These are phyloP conservation scores for Nothomitra cinnamomea DNA, from an alignment of 2,329 filamentous ascomycete genomes.

Conservation along the genomic window DNA sequence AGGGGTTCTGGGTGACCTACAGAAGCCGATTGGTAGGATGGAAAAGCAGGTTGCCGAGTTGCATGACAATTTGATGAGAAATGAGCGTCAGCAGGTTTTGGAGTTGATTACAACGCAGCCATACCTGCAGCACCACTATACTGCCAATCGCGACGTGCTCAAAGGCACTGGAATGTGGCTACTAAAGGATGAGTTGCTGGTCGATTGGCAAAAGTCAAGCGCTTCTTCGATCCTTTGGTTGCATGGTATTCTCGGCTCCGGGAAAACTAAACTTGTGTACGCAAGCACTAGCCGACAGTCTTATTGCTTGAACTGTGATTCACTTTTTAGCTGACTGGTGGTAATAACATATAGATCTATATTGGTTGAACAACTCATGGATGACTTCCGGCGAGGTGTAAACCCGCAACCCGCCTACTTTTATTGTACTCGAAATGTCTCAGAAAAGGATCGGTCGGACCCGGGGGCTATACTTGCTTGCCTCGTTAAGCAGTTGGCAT, in stretches of 20 bases:
- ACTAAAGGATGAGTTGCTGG: slow-evolving; percentile 8
- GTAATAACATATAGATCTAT: no score
- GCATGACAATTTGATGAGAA: background rate
- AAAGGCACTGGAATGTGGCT: slow-evolving; percentile 13
- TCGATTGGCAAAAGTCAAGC: slow-evolving; percentile 11
- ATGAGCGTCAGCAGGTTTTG: no score
- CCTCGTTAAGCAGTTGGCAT: no score
- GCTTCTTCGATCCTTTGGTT: slow-evolving; percentile 13
- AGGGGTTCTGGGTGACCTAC: background rate
- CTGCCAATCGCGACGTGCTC: slow-evolving; percentile 8
- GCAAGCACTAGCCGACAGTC: no score
- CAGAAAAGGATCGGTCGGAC: no score
- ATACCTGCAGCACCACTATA: slow-evolving; percentile 11
- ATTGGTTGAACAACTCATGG: no score
- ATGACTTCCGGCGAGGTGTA: no score
- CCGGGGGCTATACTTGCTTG: no score
- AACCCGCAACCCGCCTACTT: no score
- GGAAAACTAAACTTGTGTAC: background rate
- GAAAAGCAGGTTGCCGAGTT: background rate
- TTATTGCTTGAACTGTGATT: no score
- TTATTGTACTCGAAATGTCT: no score
- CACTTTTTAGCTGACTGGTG: no score
- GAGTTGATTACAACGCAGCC: background rate
- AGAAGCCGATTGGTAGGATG: background rate
- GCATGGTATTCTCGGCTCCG: slow-evolving; percentile 10